Evolutionary conservation across 2,329 filamentous ascomycete genomes (phyloP), one percentile per base, ranked within the genome.

Genomic region (Domatiomyces catenatus): DNA sequence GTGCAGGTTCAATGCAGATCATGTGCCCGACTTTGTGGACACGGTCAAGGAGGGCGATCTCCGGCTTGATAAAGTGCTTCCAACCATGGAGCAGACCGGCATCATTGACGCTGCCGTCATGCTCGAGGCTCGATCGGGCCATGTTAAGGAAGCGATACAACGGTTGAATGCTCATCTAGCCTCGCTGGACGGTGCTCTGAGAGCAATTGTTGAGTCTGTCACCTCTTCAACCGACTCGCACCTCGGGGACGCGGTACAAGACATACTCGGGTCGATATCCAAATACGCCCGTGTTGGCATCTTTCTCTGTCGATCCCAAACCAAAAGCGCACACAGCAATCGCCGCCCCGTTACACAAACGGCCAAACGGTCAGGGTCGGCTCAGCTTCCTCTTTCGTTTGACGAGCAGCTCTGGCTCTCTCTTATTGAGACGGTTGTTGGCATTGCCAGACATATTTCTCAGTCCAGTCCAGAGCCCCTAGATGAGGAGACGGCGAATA

Each of bases 211-310:
- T 2, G 71, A 74, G n/a, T 79, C 77, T 10, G 72, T 73, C 0
- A 15, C 32, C 15, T 39, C 75, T 24, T 72, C 73, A 1, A 75
- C 83, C 50, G 69, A 74, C 1, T 66, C 70, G 1, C 75, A 74
- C 46, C 74, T 81, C 2, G 76, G 80, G 52, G 78, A 83, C 55
- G 77, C 84, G 0, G 79, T 83, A 0, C 77, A 83, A 50, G 83
- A 89, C 51, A 73, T 94, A 1, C 73, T 94, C 3, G 77, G 80
- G 51, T 81, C 83, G 0, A 70, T 98, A 17, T 82, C 93, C 54
- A 95, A 94, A 64, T 96, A 94, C 66, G 80, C 83, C 1, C 83
- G 88, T 56, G 86, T 98, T 1, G 92, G 93, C 12, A 90, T 94
- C 48, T 98, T 92, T 92, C 72, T 98, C 10, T 96, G 92, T 60